Percentiles rank a stretch among this genome's conserved stretches.
These are phyloP conservation scores for Rhizopogon salebrosus DNA, from an alignment of 768 basidiomycete genomes.

Conservation along the genomic window DNA sequence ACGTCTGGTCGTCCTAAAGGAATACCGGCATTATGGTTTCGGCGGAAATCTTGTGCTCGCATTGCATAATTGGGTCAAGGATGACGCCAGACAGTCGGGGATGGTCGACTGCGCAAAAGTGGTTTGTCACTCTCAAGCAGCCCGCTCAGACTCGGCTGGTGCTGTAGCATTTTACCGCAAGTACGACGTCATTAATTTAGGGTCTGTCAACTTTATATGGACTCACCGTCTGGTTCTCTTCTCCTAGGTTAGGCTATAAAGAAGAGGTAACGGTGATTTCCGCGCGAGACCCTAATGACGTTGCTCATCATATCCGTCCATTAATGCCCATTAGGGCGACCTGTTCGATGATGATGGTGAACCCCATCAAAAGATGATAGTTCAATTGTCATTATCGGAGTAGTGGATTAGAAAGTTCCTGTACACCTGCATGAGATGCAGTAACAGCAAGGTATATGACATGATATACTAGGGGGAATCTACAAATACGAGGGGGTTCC, in stretches of 20 bases:
- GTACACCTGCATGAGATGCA: conserved; percentile 11
- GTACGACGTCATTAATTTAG: conserved; percentile 33
- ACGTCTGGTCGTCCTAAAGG: conserved; percentile 63
- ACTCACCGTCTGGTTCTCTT: conserved; percentile 11
- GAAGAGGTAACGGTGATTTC: conserved; percentile 45
- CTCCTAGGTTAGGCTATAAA: conserved; percentile 59
- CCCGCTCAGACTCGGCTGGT: conserved; percentile 17
- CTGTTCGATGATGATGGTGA: conserved; percentile 81
- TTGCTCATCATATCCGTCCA: conserved; percentile 11
- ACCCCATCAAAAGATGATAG: conserved; percentile 82
- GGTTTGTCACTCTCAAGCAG: conserved; percentile 65
- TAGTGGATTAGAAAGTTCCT: conserved; percentile 21
- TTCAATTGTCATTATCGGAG: conserved; percentile 40
- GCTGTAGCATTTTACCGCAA: conserved; percentile 72
- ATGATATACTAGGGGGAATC: conserved; percentile 26
- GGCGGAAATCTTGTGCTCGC: conserved; percentile 62
- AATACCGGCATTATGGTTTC: conserved; percentile 58
- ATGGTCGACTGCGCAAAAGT: conserved; percentile 34
- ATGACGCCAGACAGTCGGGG: conserved; percentile 28
- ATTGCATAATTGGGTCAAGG: conserved; percentile 54
- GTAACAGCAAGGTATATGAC: conserved; percentile 24
- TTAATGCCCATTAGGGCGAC: conserved; percentile 45
- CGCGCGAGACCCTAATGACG: conserved; percentile 3
- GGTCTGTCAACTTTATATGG: background rate
- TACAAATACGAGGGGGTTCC: conserved; percentile 36